Percentiles rank a stretch among this genome's conserved stretches.
These are phyloP conservation scores for Hypoxylon fuscum DNA, from an alignment of 495 filamentous ascomycete species.

Conservation along the genomic window DNA sequence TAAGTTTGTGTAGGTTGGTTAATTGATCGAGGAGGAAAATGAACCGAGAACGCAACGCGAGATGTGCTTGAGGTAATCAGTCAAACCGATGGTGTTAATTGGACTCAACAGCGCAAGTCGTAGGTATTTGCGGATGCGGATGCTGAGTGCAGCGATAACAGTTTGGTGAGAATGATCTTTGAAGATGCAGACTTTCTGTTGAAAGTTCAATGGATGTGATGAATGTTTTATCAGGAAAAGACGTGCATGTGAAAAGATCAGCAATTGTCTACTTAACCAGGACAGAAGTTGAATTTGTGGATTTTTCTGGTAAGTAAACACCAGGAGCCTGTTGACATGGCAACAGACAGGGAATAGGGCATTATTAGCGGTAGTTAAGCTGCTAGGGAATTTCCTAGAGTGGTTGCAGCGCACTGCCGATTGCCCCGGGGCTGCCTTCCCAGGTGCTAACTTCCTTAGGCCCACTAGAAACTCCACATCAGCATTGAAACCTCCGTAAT, in stretches of 20 bases:
- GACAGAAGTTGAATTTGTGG: constrained; percentile 4
- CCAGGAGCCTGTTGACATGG: neutral
- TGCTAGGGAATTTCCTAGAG: neutral
- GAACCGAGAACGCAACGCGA: neutral
- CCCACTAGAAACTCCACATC: no score
- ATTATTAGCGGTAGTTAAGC: neutral
- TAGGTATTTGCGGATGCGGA: neutral
- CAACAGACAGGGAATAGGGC: neutral
- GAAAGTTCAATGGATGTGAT: constrained; percentile 15
- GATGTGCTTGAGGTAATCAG: neutral
- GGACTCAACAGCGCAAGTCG: neutral
- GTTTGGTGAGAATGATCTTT: constrained; percentile 23
- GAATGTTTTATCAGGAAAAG: constrained; percentile 11
- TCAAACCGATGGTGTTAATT: neutral
- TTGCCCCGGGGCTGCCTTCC: no score
- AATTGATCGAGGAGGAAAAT: neutral
- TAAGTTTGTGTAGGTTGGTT: neutral
- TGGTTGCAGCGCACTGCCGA: neutral
- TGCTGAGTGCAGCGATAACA: constrained; percentile 6
- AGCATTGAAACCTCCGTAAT: constrained; percentile 6
- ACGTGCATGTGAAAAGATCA: constrained; percentile 27
- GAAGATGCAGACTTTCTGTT: constrained; percentile 20
- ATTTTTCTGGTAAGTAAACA: constrained; percentile 17
- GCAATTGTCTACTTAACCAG: neutral
- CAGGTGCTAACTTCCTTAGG: no score